Conservation (phyloP, 2,329 filamentous ascomycete species). For the Dryadomyces sulphureus region DNA sequence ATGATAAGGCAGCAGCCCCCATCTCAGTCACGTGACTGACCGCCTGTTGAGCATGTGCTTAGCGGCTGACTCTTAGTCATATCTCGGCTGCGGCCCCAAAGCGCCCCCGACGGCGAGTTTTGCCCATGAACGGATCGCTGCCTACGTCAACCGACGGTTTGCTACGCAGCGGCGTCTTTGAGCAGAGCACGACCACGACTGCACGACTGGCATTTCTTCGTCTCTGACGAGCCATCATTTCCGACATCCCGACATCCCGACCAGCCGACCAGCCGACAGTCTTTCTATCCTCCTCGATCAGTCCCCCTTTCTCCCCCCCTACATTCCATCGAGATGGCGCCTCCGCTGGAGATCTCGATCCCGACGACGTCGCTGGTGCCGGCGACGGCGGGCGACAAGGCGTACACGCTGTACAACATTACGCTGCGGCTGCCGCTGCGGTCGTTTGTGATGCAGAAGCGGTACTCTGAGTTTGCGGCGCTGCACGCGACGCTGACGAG, state of each 20-base stretch:
- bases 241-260: neutral
- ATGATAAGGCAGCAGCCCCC: no score
- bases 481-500: constrained; percentile 49
- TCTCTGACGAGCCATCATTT: no score
- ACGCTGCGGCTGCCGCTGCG: constrained; percentile 61
- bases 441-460: constrained; percentile 62
- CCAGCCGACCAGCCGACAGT: no score
- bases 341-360: constrained; percentile 52
- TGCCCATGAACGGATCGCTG: neutral
- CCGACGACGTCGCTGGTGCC: constrained; percentile 45
- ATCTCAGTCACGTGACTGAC: neutral
- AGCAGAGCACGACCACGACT: no score
- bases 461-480: constrained; percentile 64
- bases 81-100: no score
- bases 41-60: neutral
- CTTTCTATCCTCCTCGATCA: neutral
- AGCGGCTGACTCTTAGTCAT: neutral
- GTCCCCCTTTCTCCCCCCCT: neutral
- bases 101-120: no score
- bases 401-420: constrained; percentile 67
- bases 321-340: constrained; percentile 32
- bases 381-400: constrained; percentile 38
- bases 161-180: no score
- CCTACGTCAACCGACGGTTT: neutral
- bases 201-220: no score